A percentile compares a stretch with the other conserved stretches of the same genome.
Conservation (phyloP, 2,329 filamentous ascomycete species). For the Paramyrothecium sp. region DNA sequence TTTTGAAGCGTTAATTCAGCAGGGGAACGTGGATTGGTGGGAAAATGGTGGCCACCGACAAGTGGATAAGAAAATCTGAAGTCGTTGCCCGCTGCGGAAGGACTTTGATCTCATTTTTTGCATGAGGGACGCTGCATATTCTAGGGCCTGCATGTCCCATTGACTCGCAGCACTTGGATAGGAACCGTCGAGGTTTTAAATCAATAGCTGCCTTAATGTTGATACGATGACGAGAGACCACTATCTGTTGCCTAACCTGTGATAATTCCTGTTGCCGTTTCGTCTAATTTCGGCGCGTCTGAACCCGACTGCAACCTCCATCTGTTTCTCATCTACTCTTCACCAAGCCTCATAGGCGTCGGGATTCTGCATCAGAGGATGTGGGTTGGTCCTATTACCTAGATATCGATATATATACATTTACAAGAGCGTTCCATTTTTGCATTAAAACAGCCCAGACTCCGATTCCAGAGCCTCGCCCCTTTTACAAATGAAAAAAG, state of each 20-base stretch:
- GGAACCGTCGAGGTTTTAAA: not conserved
- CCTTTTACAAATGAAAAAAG: not conserved
- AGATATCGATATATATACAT: not conserved
- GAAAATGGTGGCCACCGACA: not conserved
- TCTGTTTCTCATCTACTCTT: no score
- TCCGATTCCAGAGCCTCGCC: not conserved
- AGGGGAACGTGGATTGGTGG: not conserved
- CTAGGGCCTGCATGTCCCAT: not conserved
- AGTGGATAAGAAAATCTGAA: not conserved
- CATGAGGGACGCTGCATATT: not conserved
- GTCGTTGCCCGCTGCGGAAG: not conserved
- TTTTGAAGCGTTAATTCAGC: not conserved
- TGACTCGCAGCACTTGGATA: not conserved
- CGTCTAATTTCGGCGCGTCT: no score
- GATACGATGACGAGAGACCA: no score
- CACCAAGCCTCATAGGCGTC: no score
- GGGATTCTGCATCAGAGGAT: not conserved
- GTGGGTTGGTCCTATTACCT: not conserved
- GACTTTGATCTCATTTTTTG: not conserved
- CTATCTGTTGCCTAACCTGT: no score
- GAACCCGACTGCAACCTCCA: no score
- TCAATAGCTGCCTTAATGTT: no score
- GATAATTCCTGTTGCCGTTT: no score
- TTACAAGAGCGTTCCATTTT: not conserved
- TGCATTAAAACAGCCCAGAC: not conserved